phyloP scores from a whole-genome alignment of 306 rosid species.

The Ziziphus jujuba region DNA sequence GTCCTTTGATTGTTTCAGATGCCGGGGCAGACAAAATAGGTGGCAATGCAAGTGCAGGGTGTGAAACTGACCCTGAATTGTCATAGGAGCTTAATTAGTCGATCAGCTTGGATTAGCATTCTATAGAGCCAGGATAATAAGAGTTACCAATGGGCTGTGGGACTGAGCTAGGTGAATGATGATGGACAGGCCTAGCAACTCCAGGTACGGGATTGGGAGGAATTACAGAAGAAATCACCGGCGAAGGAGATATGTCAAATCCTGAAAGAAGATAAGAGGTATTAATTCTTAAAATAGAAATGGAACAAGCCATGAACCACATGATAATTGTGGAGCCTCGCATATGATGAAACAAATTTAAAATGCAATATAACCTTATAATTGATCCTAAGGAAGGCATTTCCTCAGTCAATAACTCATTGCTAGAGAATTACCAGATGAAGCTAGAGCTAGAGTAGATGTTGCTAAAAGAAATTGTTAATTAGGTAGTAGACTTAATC shows the following conservation, averaged over 20 bases:
- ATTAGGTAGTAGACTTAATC: neutral
- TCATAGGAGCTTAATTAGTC: constrained; percentile 25
- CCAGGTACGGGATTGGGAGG: constrained; percentile 50
- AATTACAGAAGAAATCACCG: constrained; percentile 35
- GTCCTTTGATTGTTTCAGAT: constrained; percentile 33
- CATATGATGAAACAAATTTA: neutral
- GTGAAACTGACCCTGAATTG: constrained; percentile 51
- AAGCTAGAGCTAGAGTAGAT: constrained; percentile 8
- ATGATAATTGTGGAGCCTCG: neutral
- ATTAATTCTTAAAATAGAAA: neutral
- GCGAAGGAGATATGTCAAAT: constrained; percentile 51
- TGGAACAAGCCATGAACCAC: constrained; percentile 17
- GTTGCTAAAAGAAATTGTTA: neutral
- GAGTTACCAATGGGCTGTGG: constrained; percentile 57
- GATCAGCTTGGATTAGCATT: constrained; percentile 13
- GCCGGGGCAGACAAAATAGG: constrained; percentile 45
- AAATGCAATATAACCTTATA: neutral
- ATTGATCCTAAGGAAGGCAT: constrained; percentile 3
- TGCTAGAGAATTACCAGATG: constrained; percentile 11
- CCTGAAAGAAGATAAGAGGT: constrained; percentile 39
- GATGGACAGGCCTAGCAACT: constrained; percentile 35
- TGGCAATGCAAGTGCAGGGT: constrained; percentile 40
- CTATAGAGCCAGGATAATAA: constrained; percentile 7
- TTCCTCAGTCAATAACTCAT: constrained; percentile 3
- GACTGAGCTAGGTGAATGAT: constrained; percentile 44